A percentile compares a stretch with the other conserved stretches of the same genome.
Evolutionary conservation across 208 protist species (phyloP).

Genomic region (Tritrichomonas foetus): DNA sequence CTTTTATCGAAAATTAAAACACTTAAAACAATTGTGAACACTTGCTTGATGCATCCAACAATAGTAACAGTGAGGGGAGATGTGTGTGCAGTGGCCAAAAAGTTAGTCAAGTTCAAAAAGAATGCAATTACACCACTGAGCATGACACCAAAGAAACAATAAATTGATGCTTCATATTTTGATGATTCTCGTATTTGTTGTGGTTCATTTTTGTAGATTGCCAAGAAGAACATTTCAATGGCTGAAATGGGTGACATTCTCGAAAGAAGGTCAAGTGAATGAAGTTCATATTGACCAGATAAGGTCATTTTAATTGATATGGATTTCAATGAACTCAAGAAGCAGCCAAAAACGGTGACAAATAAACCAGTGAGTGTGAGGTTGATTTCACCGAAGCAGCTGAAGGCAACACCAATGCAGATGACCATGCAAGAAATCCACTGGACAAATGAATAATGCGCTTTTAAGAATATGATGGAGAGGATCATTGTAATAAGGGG

Average conservation of each 20-base stretch:
- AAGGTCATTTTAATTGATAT: not conserved
- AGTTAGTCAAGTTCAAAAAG: slow-evolving; percentile 33
- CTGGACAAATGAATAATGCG: not conserved
- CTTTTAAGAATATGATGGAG: not conserved
- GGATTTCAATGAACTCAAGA: not conserved
- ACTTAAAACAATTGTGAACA: not conserved
- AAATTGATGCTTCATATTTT: not conserved
- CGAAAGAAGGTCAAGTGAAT: not conserved
- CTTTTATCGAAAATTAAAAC: not conserved
- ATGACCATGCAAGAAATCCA: not conserved
- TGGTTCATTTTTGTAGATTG: not conserved
- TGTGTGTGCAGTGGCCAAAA: not conserved
- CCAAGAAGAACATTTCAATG: slow-evolving; percentile 14
- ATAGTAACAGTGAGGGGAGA: slow-evolving; percentile 22
- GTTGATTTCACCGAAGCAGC: slow-evolving; percentile 8
- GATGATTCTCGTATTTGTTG: not conserved
- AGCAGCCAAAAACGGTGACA: not conserved
- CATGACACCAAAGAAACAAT: not conserved
- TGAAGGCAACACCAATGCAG: not conserved
- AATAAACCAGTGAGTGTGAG: not conserved
- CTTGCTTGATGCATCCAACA: not conserved
- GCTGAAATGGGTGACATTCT: slow-evolving; percentile 14
- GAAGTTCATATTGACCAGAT: not conserved
- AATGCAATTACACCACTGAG: slow-evolving; percentile 7
- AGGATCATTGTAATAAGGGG: slow-evolving; percentile 26